phyloP scores from a whole-genome alignment of 345 rosid species.

The Acer campestre region DNA sequence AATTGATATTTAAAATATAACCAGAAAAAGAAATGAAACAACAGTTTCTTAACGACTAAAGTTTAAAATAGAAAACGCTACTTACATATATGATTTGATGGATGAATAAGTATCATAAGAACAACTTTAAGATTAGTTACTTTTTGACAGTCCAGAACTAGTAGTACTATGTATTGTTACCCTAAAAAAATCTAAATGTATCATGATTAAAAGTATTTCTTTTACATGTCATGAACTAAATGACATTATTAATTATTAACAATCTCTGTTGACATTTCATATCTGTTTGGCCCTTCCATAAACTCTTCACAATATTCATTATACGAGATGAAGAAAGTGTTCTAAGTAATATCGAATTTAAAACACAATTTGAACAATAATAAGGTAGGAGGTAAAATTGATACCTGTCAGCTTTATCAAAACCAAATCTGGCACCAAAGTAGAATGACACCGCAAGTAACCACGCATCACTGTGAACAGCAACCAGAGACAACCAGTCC shows the following conservation, averaged over 20 bases:
- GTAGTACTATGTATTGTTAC: neutral
- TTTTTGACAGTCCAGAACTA: neutral
- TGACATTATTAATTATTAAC: neutral
- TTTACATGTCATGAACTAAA: neutral
- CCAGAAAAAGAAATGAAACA: neutral
- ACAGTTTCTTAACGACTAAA: neutral
- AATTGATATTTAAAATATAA: neutral
- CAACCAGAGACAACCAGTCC: conserved; percentile 82
- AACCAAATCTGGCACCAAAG: conserved; percentile 77
- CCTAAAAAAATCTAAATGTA: neutral
- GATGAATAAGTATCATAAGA: neutral
- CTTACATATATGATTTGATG: neutral
- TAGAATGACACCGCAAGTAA: conserved; percentile 71
- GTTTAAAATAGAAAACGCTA: neutral
- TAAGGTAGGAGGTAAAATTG: neutral
- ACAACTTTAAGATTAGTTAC: neutral
- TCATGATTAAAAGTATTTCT: neutral
- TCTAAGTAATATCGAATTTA: neutral
- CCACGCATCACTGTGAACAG: conserved; percentile 91
- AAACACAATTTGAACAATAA: neutral
- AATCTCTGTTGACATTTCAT: neutral
- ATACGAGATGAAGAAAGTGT: neutral
- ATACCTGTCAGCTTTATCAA: conserved; percentile 76
- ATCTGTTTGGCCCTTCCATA: neutral
- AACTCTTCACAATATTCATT: neutral